Base-by-base conservation (phyloP, 163 green algal species). In the Scenedesmus sp. region DNA sequence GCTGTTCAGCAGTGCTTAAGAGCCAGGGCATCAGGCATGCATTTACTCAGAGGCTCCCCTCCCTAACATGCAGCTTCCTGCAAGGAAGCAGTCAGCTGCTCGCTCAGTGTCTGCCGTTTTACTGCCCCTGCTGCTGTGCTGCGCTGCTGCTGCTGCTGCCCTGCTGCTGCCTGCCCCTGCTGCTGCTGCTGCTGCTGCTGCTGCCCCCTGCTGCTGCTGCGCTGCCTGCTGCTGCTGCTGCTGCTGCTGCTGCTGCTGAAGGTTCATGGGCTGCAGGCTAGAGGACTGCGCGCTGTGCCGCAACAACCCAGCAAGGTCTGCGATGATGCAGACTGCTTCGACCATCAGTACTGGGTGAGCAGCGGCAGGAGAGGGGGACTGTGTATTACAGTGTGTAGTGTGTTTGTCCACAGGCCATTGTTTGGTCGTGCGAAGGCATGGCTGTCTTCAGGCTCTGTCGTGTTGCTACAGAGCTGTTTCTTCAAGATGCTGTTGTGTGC, bases 251-350 rank as follows among this genome's bases (percentile, higher is more conserved):
- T 56, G 42, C 81, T 44, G 73, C 73, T 43, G 51, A 42, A 92
- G 89, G 70, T 53, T 73, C 51, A 81, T 40, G 0, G 89, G 89
- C 51, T 92, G 89, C 83, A 53, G 24, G 15, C 72, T 90, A 3
- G 83, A 87, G 30, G 89, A 92, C 44, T 92, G 89, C 83, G 51
- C 82, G 83, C 89, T 92, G 20, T 92, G 89, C 76, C 70, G 73
- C 70, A 90, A 92, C 89, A 92, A 92, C 89, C 81, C 40, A 85
- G 26, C 89, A 92, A 92, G 42, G 89, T 90, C 33, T 92, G 89
- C 53, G 89, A 86, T 42, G 82, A 89, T 35, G 49, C 76, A 15
- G 53, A 37, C 40, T 35, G 72, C 35, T 90, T 89, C 56, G 89
- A 92, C 73, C 76, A 83, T 9, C 89, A 92, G 68, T 92, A 92